phyloP scores from a whole-genome alignment of 805 yeast species.

The Sugiyamaella boreocaroliniensis region DNA sequence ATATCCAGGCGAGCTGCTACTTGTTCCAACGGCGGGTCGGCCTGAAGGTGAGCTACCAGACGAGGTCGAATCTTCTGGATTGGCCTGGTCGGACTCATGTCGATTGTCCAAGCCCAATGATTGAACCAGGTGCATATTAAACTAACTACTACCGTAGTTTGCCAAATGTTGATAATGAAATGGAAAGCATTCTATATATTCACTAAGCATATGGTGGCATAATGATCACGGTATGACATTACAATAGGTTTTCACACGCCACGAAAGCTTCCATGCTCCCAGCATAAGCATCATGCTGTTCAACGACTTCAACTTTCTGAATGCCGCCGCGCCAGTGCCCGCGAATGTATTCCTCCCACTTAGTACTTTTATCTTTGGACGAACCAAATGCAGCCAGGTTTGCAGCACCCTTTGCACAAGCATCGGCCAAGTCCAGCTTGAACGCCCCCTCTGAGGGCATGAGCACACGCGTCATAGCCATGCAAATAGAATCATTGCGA shows the following conservation, averaged over 20 bases:
- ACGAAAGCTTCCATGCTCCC: not conserved
- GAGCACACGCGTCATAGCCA: constrained; percentile 61
- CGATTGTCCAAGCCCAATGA: too few relatives aligned
- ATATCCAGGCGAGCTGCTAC: not conserved
- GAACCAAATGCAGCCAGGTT: constrained; percentile 56
- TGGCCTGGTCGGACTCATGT: too few relatives aligned
- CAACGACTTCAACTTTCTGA: not conserved
- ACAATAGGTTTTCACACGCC: not conserved
- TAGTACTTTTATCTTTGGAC: not conserved
- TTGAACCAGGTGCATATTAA: too few relatives aligned
- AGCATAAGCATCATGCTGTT: not conserved
- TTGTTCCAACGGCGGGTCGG: too few relatives aligned
- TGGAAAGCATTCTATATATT: too few relatives aligned
- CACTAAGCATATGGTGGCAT: too few relatives aligned
- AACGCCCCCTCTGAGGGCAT: constrained; percentile 62
- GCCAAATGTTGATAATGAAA: too few relatives aligned
- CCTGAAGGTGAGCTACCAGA: too few relatives aligned
- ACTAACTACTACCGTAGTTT: too few relatives aligned
- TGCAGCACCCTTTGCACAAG: constrained; percentile 91
- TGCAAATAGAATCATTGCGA: constrained; percentile 59
- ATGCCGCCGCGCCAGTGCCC: constrained; percentile 4
- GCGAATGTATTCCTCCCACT: constrained; percentile 16
- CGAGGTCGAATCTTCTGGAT: too few relatives aligned
- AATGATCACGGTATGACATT: too few relatives aligned
- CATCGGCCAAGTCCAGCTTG: constrained; percentile 72